Evolutionary conservation across 164 flowering plant species (phyloP).

Genomic region (Macadamia tetraphylla): DNA sequence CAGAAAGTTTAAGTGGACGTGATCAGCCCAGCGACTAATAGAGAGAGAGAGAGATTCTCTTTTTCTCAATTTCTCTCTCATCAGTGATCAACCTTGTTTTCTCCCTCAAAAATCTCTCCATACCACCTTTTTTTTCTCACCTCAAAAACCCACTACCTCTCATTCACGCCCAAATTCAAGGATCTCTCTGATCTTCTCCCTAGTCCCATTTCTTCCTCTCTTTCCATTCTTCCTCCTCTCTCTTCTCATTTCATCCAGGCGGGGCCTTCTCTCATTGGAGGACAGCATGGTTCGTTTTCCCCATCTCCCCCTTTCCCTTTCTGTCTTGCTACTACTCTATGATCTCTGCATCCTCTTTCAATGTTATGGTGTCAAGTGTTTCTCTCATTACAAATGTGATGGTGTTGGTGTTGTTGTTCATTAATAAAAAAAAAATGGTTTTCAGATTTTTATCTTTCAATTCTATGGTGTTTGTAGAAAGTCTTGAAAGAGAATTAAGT

Average conservation of each 20-base stretch:
- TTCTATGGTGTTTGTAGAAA: too few species aligned
- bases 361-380: not conserved
- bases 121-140: not conserved
- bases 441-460: too few species aligned
- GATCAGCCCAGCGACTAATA: too few species aligned
- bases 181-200: slow-evolving; percentile 1
- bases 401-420: too few species aligned
- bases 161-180: slow-evolving; percentile 4
- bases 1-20: too few species aligned
- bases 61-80: too few species aligned
- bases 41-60: too few species aligned
- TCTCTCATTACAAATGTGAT: too few species aligned
- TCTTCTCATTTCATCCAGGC: not conserved
- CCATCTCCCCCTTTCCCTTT: not conserved
- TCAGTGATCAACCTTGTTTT: too few species aligned
- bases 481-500: too few species aligned
- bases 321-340: too few species aligned
- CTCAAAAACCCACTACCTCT: slow-evolving; percentile 1
- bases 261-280: not conserved
- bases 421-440: too few species aligned
- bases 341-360: not conserved
- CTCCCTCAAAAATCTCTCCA: not conserved
- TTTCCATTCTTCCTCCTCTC: not conserved
- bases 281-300: slow-evolving; percentile 8
- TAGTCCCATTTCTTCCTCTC: not conserved